These are phyloP conservation scores for Penicillium sp. DNA, from an alignment of 2,329 filamentous ascomycete genomes.

Conservation along the genomic window DNA sequence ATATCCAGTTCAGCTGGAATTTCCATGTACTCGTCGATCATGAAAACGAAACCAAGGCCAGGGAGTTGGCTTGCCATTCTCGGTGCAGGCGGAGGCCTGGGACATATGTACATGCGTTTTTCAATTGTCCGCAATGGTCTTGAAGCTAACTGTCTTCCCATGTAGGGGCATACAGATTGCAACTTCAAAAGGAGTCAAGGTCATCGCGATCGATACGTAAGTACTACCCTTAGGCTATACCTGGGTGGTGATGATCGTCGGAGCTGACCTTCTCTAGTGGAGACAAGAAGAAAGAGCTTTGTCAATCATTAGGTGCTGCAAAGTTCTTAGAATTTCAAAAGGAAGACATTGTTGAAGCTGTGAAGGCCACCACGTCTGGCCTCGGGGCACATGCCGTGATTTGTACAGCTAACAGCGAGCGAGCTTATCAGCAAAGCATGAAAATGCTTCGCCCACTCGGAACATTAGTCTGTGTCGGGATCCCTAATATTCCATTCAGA, in stretches of 20 bases:
- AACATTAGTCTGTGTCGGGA: conserved; percentile 45
- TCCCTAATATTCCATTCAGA: conserved; percentile 41
- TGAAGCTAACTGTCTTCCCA: not conserved
- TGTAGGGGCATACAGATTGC: conserved; percentile 37
- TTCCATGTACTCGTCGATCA: conserved; percentile 38
- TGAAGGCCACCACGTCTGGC: conserved; percentile 37
- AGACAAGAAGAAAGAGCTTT: conserved; percentile 32
- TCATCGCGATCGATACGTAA: conserved; percentile 37
- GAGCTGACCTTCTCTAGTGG: conserved; percentile 19
- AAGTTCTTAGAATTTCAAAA: conserved; percentile 33
- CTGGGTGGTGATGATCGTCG: not conserved
- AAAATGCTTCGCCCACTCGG: conserved; percentile 43
- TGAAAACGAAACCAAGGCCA: conserved; percentile 31
- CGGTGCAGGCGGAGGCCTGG: conserved; percentile 36
- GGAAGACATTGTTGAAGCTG: conserved; percentile 37
- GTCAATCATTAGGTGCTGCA: conserved; percentile 30
- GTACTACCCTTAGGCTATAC: not conserved
- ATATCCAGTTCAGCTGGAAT: conserved; percentile 29
- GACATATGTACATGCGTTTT: conserved; percentile 31
- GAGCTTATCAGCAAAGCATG: conserved; percentile 43
- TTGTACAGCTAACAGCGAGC: conserved; percentile 43
- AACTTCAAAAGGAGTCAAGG: conserved; percentile 31
- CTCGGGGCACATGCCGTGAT: conserved; percentile 46
- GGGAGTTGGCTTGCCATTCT: conserved; percentile 36
- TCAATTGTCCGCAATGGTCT: not conserved